phyloP scores from a whole-genome alignment of 345 rosid genomes.

The Erysimum cheiranthoides region DNA sequence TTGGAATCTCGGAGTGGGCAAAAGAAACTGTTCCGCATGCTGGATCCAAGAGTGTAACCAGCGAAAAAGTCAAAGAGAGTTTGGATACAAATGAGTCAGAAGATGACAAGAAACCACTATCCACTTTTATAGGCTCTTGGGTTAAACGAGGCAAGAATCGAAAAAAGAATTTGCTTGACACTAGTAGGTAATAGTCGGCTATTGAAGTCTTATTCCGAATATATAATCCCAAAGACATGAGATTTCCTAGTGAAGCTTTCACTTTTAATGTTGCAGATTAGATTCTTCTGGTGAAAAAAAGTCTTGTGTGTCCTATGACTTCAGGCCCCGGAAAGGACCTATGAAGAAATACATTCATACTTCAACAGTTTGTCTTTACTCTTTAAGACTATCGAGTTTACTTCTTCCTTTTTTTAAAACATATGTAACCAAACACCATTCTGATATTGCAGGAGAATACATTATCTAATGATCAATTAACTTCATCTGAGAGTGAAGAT shows the following conservation, averaged over 20 bases:
- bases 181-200: constrained; percentile 41
- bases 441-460: constrained; percentile 46
- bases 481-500: constrained; percentile 70
- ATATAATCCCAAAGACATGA: constrained; percentile 43
- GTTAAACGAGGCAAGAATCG: constrained; percentile 39
- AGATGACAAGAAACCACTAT: constrained; percentile 56
- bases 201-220: constrained; percentile 30
- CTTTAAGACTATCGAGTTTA: constrained; percentile 17
- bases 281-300: constrained; percentile 41
- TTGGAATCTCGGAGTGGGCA: constrained; percentile 60
- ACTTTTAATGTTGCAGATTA: constrained; percentile 31
- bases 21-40: constrained; percentile 49
- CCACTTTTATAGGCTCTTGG: constrained; percentile 46
- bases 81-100: constrained; percentile 44
- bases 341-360: constrained; percentile 48
- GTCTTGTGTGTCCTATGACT: constrained; percentile 44
- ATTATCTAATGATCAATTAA: constrained; percentile 53
- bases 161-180: constrained; percentile 58
- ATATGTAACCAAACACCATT: neutral
- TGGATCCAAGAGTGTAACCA: constrained; percentile 49
- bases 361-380: constrained; percentile 46
- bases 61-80: constrained; percentile 37
- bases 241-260: constrained; percentile 38
- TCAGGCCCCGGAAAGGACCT: constrained; percentile 50
- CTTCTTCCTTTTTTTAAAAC: neutral